phyloP scores from a whole-genome alignment of 176 grass and related monocot species.

The Carex cristatella region DNA sequence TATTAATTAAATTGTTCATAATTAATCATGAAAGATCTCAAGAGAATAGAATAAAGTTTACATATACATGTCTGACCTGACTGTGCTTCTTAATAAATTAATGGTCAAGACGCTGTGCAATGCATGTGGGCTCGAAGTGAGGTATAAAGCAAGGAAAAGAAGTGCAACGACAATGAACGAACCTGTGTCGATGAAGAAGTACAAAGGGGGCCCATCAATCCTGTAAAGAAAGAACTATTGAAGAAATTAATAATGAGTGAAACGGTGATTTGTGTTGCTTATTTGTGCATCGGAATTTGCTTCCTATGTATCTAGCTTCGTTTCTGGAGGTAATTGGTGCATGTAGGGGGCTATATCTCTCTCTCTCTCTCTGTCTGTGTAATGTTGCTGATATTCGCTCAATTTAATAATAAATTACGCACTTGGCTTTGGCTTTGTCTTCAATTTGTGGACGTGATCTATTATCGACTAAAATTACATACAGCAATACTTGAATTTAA shows the following conservation, averaged over 20 bases:
- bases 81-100: neutral
- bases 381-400: neutral
- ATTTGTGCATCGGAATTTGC: neutral
- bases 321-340: neutral
- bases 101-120: slow-evolving; percentile 8
- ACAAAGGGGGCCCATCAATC: neutral
- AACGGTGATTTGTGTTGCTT: neutral
- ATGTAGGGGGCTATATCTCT: neutral
- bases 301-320: neutral
- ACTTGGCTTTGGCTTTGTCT: neutral
- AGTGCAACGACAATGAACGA: neutral
- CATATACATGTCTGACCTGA: neutral
- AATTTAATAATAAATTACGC: neutral
- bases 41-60: no score
- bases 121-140: neutral
- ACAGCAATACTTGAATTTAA: neutral
- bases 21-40: no score
- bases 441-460: neutral
- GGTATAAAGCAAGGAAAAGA: slow-evolving; percentile 7
- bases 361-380: neutral
- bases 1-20: no score
- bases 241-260: neutral
- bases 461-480: neutral
- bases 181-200: neutral
- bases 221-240: neutral